Evolutionary conservation across 1,284 basidiomycete species (phyloP).

Genomic region (Sanguinoderma infundibulare): DNA sequence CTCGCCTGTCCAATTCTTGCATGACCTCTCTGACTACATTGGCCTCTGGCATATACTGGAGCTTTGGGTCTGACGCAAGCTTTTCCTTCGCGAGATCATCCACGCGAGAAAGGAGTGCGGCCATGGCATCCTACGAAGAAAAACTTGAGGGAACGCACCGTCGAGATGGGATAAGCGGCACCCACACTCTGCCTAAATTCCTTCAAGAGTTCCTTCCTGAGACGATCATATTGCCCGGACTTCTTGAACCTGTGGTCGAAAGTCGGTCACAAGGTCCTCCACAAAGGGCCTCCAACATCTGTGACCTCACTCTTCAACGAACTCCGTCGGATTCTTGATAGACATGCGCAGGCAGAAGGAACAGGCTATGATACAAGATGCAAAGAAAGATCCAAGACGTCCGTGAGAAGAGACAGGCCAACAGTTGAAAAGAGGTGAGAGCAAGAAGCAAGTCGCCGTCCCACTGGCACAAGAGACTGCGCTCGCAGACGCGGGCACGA

Average conservation of each 20-base stretch:
- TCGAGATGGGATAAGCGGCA: constrained; percentile 17
- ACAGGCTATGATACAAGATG: constrained; percentile 3
- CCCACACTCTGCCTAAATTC: constrained; percentile 70
- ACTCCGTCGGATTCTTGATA: constrained; percentile 57
- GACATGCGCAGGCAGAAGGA: constrained; percentile 32
- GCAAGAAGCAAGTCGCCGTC: constrained; percentile 20
- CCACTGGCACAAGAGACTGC: constrained; percentile 17
- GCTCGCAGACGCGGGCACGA: constrained; percentile 20
- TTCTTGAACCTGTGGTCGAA: constrained; percentile 68
- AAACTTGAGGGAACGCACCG: constrained; percentile 18
- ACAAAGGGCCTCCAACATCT: neutral
- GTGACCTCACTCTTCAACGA: constrained; percentile 60
- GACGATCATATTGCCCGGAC: constrained; percentile 77
- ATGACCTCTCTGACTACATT: constrained; percentile 61
- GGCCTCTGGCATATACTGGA: constrained; percentile 59
- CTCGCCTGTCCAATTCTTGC: constrained; percentile 73
- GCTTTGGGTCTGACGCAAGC: constrained; percentile 55
- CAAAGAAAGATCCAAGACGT: neutral
- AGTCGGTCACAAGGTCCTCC: neutral
- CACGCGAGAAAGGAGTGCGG: constrained; percentile 57
- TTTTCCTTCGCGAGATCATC: constrained; percentile 64
- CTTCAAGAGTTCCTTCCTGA: constrained; percentile 66
- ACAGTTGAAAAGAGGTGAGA: constrained; percentile 15
- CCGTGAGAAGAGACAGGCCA: neutral
- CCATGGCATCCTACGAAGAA: constrained; percentile 50